These are phyloP conservation scores for Sporisorium exsertum DNA, from an alignment of 1,284 basidiomycete genomes.

Conservation along the genomic window DNA sequence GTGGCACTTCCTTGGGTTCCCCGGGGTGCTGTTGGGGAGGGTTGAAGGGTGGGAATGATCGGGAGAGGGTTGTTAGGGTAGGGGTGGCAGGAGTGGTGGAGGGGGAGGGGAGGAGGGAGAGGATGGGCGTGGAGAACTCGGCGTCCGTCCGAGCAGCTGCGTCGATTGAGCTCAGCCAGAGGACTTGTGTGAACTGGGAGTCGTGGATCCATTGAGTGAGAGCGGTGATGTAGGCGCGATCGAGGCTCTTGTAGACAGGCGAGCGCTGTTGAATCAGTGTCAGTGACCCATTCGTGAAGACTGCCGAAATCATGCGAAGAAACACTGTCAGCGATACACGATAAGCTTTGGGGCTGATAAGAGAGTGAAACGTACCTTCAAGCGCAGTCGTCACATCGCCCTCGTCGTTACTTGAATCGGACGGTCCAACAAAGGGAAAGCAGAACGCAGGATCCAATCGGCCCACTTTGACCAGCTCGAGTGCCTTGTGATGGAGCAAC, in stretches of 20 bases:
- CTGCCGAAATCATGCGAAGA: conserved; percentile 5
- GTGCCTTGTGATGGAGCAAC: conserved; percentile 40
- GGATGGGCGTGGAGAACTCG: conserved; percentile 43
- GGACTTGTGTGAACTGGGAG: neutral
- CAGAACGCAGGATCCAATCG: conserved; percentile 50
- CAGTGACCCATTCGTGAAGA: conserved; percentile 36
- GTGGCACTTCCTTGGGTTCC: conserved; percentile 10
- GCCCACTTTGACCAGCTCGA: conserved; percentile 46
- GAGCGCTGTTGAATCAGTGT: conserved; percentile 60
- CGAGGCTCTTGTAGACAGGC: conserved; percentile 52
- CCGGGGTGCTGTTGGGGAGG: neutral
- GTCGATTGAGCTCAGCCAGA: conserved; percentile 51
- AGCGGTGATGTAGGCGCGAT: conserved; percentile 18
- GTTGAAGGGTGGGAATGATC: conserved; percentile 9
- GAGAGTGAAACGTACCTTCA: conserved; percentile 18
- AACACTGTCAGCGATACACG: neutral
- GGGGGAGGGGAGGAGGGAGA: conserved; percentile 28
- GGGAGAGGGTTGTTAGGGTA: neutral
- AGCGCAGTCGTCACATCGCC: conserved; percentile 29
- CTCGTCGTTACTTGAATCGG: conserved; percentile 15
- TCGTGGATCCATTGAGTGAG: conserved; percentile 25
- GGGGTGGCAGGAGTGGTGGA: conserved; percentile 15
- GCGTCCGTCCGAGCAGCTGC: conserved; percentile 53
- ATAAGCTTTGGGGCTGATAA: neutral
- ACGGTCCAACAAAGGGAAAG: conserved; percentile 58